Conservation (phyloP, 805 yeast species). For the Yamadazyma tumulicola region DNA sequence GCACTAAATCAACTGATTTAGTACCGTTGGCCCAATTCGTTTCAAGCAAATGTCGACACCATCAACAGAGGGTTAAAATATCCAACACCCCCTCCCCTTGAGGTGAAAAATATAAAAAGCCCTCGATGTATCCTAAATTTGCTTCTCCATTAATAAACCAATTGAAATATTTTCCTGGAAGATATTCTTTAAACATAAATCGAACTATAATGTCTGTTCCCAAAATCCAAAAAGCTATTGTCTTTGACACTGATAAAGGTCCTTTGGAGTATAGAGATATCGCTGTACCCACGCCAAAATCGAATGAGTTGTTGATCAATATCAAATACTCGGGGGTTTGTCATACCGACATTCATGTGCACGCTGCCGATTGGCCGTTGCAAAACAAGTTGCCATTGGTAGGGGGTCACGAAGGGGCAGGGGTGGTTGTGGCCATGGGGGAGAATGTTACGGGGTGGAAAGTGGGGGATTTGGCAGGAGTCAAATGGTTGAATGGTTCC, state of each 20-base stretch:
- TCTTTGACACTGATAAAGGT: conserved; percentile 42
- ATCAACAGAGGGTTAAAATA: too few relatives aligned
- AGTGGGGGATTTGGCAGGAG: conserved; percentile 42
- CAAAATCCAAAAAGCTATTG: conserved; percentile 40
- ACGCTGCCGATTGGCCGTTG: conserved; percentile 47
- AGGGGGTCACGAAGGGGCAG: conserved; percentile 50
- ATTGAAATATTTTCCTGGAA: too few relatives aligned
- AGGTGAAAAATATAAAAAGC: too few relatives aligned
- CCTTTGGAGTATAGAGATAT: conserved; percentile 39
- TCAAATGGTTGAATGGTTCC: conserved; percentile 47
- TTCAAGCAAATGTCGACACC: too few relatives aligned
- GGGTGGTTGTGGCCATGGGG: conserved; percentile 43
- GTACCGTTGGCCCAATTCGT: too few relatives aligned
- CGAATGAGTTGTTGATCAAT: conserved; percentile 40
- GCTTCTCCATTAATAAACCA: too few relatives aligned
- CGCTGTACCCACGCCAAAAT: conserved; percentile 41
- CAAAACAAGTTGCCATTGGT: conserved; percentile 44
- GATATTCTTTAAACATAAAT: too few relatives aligned
- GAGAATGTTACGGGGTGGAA: conserved; percentile 40
- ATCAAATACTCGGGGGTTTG: conserved; percentile 46
- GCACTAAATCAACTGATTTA: too few relatives aligned
- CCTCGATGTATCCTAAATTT: too few relatives aligned
- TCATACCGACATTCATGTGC: conserved; percentile 46
- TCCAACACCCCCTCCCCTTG: too few relatives aligned
- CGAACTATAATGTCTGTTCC: conserved; percentile 30